Percentiles rank a stretch among this genome's conserved stretches.
These are phyloP conservation scores for Trichosporon sp. DNA, from an alignment of 1,284 basidiomycete genomes.

Conservation along the genomic window DNA sequence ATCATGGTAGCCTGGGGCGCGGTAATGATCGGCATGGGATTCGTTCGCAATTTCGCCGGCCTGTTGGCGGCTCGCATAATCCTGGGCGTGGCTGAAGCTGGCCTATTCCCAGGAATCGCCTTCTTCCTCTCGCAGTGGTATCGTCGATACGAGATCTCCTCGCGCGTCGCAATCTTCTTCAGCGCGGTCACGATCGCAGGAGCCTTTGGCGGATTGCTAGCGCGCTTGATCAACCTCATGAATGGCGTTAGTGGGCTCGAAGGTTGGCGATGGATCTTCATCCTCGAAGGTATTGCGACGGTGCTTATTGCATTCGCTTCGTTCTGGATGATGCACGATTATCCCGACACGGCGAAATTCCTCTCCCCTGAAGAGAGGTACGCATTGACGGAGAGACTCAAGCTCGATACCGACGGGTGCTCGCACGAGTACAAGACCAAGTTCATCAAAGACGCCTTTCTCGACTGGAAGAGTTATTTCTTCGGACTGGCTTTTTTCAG, in stretches of 20 bases:
- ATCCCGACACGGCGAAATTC: conserved; percentile 71
- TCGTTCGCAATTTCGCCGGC: conserved; percentile 40
- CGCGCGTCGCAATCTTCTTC: conserved; percentile 42
- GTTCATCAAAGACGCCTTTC: conserved; percentile 25
- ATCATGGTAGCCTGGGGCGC: conserved; percentile 44
- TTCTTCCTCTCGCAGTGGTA: conserved; percentile 41
- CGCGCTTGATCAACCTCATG: conserved; percentile 45
- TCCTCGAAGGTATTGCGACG: conserved; percentile 66
- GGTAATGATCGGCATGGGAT: conserved; percentile 46
- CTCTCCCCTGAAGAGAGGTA: conserved; percentile 61
- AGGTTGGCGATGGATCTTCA: conserved; percentile 62
- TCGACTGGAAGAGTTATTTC: conserved; percentile 39
- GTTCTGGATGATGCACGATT: conserved; percentile 73
- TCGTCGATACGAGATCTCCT: conserved; percentile 33
- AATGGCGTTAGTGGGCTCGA: conserved; percentile 39
- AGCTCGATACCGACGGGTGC: conserved; percentile 30
- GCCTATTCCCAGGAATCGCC: conserved; percentile 37
- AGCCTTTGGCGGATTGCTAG: conserved; percentile 46
- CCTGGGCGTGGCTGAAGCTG: conserved; percentile 30
- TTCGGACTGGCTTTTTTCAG: conserved; percentile 35
- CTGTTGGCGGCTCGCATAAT: conserved; percentile 38
- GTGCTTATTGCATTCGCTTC: conserved; percentile 60
- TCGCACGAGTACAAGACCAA: conserved; percentile 30
- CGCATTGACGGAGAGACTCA: conserved; percentile 23
- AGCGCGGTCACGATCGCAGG: conserved; percentile 42